Evolutionary conservation across 139 green algal genomes (phyloP), one percentile per base, ranked within the genome.

Genomic region (Yamagishiella unicocca): DNA sequence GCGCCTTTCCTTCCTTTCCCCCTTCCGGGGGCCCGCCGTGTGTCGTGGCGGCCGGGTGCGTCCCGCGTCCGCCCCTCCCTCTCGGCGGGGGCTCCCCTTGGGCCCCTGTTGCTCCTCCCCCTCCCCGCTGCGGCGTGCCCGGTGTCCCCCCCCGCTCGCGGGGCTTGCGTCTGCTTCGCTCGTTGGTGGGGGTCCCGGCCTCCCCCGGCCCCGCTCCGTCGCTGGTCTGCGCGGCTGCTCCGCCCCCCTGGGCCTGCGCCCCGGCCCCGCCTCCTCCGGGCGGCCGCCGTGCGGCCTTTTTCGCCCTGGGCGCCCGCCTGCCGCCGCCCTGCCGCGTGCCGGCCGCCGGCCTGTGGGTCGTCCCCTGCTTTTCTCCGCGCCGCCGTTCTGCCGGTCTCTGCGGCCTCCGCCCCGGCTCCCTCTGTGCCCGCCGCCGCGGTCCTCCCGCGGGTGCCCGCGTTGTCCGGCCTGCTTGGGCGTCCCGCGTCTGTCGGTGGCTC

Each of bases 51-150:
- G 24, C 58, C 46, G 35, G 75, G 31, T 70, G n/a, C 55, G 35
- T 87, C 61, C 35, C 81, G 50, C 37, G 53, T 61, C 40, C 81
- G 53, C 61, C 46, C 43, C 68, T 35, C 55, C 81, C 68, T 38
- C 75, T 64, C 55, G 33, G 25, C 55, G 55, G 58, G 27, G 43
- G 27, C 64, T 61, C 61, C n/a, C 55, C 6, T n/a, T n/a, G n/a
- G n/a, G n/a, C n/a, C n/a, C n/a, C n/a, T n/a, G n/a, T n/a, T n/a
- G n/a, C n/a, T n/a, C n/a, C n/a, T n/a, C n/a, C n/a, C n/a, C n/a
- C n/a, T n/a, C n/a, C n/a, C n/a, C n/a, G n/a, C n/a, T n/a, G n/a
- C n/a, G n/a, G n/a, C n/a, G n/a, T n/a, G n/a, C n/a, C n/a, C n/a
- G n/a, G n/a, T n/a, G n/a, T 8, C 50, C 50, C 50, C 50, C 50